Conservation (phyloP, 129 eudicot species). For the Flaveria bidentis region DNA sequence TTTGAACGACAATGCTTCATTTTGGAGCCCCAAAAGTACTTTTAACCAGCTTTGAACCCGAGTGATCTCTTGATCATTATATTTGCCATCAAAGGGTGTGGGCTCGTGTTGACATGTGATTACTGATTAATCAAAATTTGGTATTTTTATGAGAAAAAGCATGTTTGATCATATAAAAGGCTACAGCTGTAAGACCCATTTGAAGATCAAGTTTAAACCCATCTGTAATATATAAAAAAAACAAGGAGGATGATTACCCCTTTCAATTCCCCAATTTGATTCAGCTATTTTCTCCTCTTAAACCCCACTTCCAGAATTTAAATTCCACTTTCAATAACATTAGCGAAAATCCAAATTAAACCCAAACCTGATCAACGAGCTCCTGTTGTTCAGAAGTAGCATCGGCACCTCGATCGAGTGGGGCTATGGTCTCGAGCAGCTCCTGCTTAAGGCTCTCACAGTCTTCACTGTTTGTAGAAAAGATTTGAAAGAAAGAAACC, state of each 20-base stretch:
- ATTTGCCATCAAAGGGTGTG: too few relatives aligned
- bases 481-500: conserved; percentile 66
- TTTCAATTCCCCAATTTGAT: background rate
- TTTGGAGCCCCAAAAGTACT: too few relatives aligned
- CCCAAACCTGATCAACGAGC: conserved; percentile 59
- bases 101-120: conserved; percentile 1
- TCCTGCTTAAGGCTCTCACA: conserved; percentile 56
- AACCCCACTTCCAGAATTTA: background rate
- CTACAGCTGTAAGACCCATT: background rate
- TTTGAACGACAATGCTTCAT: too few relatives aligned
- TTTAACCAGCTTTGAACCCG: too few relatives aligned
- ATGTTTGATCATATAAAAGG: conserved; percentile 5
- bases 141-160: background rate
- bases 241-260: too few relatives aligned
- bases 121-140: background rate
- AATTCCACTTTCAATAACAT: background rate
- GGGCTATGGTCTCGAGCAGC: conserved; percentile 64
- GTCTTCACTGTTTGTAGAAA: conserved; percentile 48
- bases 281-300: too few relatives aligned
- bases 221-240: background rate
- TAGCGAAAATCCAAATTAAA: too few relatives aligned
- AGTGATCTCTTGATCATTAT: too few relatives aligned
- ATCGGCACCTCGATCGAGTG: conserved; percentile 89
- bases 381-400: conserved; percentile 74
- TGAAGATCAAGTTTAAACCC: background rate